Evolutionary conservation across 1,284 basidiomycete genomes (phyloP), one percentile per base, ranked within the genome.

Genomic region (Apiotrichum sp.): DNA sequence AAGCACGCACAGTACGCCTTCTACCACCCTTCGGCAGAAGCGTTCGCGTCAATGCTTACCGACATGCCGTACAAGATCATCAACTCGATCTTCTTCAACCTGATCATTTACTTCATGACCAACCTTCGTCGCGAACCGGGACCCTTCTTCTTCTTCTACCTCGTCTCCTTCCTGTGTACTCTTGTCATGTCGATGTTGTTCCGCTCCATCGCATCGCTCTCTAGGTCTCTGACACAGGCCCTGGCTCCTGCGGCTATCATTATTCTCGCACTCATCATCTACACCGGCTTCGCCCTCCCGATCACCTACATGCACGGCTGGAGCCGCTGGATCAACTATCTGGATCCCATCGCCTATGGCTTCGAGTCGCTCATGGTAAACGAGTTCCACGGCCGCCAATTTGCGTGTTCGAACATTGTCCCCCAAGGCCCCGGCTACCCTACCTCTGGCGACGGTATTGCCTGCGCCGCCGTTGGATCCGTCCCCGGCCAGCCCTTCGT

Each of bases 271-370:
- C 64, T 80, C 29, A 70, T 80, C 59, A 76, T 80, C 52, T 81
- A 79, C 67, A 76, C 78, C 41, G 78, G 78, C 39, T 78, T 76
- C 63, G 72, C 74, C 46, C 72, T 80, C 53, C 75, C 75, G 8
- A 67, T 73, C 43, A 60, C 48, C 10, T 67, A 74, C 56, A 77
- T 78, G 76, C 63, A 65, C 34, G 76, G 74, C 34, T 79, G 78
- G 78, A 72, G 73, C 47, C 67, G 75, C 34, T 80, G 81, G 82
- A 74, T 81, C 57, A 77, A 76, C 57, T 80, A 78, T 59, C 58
- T 80, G 55, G 72, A 80, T 62, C 79, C 79, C 4, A 76, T 79
- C 55, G 73, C 66, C 55, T 73, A 67, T 44, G 72, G 67, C 0
- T 79, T 79, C 68, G 73, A 78, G 47, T 64, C 73, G 2, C 65